These are phyloP conservation scores for Phytopythium ostracodes DNA, from an alignment of 352 stramenopile species.

Conservation along the genomic window DNA sequence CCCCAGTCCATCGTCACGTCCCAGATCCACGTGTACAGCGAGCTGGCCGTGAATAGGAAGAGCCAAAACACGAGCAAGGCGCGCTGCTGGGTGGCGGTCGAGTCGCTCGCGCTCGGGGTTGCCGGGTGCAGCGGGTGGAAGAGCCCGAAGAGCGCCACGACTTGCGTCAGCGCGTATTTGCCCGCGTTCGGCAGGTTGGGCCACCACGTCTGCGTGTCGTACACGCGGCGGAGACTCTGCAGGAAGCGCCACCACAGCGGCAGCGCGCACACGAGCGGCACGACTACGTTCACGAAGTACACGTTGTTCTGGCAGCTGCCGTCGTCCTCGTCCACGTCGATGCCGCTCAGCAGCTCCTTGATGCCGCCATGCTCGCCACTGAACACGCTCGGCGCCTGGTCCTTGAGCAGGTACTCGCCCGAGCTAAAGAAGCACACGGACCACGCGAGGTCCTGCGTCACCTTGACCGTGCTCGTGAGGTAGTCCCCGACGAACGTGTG, in stretches of 20 bases:
- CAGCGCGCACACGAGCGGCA: constrained; percentile 93
- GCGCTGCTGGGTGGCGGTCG: constrained; percentile 17
- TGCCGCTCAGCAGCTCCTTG: constrained; percentile 3
- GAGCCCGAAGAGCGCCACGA: constrained; percentile 81
- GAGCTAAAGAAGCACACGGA: constrained; percentile 94
- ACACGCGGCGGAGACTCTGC: constrained; percentile 94
- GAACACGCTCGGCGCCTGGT: constrained; percentile 25
- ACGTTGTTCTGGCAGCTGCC: constrained; percentile 57
- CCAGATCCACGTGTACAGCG: constrained; percentile 80
- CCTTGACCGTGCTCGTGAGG: constrained; percentile 79
- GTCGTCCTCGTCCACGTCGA: constrained; percentile 14
- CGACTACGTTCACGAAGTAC: constrained; percentile 93
- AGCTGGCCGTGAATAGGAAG: constrained; percentile 74
- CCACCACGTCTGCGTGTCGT: constrained; percentile 94
- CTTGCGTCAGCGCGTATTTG: constrained; percentile 92
- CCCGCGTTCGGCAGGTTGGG: constrained; percentile 94
- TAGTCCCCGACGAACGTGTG: constrained; percentile 90
- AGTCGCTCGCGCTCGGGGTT: constrained; percentile 12
- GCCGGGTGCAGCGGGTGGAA: constrained; percentile 75
- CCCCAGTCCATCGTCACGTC: constrained; percentile 88
- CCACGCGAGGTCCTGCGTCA: constrained; percentile 90
- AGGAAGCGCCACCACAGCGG: constrained; percentile 97
- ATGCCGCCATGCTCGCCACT: neutral
- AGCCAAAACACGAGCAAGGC: constrained; percentile 72
- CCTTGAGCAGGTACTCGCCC: constrained; percentile 89